Evolutionary conservation across 2,329 filamentous ascomycete species (phyloP), one percentile per base, ranked within the genome.

Genomic region (Stenocarpella maydis): DNA sequence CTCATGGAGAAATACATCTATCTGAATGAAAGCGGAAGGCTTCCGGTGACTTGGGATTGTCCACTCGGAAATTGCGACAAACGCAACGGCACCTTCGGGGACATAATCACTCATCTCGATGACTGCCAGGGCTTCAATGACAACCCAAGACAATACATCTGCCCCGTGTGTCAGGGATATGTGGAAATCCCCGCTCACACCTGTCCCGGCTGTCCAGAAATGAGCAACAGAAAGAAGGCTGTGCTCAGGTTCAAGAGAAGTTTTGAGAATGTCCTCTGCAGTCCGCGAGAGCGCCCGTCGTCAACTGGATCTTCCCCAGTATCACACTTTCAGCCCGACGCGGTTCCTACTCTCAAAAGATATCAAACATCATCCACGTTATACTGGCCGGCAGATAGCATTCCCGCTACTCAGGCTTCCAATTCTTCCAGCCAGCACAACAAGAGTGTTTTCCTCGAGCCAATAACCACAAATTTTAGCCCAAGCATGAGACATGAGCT

Each of bases 401-500:
- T 5, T 2, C 21, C 12, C 19, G n/a, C 24, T 21, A 2, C 26
- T 6, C 17, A n/a, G 4, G 10, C 19, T 14, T 5, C 26, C 26
- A 9, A 4, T 17, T 1, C 19, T 9, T 34, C 14, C 41, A 24
- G 1, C 43, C n/a, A 49, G 12, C 10, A 19, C 12, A 21, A 34
- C 17, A 63, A 14, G 10, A 15, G 9, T 12, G 7, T 24, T 17
- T 4, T 17, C 10, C 6, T 24, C 2, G 21, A 15, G 8, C 28
- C 28, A 15, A 47, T 49, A 24, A 19, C 10, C 28, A 63, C 41
- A 24, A 26, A 63, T 4, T 9, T 1, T 3, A 8, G 4, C 21
- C 21, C 2, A 12, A 1, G 0, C 5, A 3, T 14, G 14, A 28
- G 4, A 1, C 19, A 19, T 4, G 34, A 24, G 6, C 2, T 6